Evolutionary conservation across 176 grass and related monocot genomes (phyloP).

Genomic region (Rhynchospora pubera): DNA sequence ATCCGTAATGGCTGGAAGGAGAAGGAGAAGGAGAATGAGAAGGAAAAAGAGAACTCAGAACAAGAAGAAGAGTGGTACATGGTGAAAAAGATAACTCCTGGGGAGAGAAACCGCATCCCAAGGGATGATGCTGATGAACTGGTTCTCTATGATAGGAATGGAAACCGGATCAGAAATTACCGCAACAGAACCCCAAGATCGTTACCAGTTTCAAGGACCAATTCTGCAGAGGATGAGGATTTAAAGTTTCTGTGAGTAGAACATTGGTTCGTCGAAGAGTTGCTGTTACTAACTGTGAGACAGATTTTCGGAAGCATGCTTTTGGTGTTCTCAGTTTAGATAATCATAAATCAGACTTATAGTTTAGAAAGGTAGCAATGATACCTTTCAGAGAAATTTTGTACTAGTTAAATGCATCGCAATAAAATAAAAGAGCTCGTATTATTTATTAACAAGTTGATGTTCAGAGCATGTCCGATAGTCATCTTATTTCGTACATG

Average conservation of each 20-base stretch:
- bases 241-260: neutral
- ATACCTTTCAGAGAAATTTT: neutral
- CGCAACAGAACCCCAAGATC: conserved; percentile 22
- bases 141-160: neutral
- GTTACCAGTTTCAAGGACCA: conserved; percentile 10
- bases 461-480: neutral
- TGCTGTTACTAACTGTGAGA: neutral
- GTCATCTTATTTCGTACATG: neutral
- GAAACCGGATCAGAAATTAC: conserved; percentile 9
- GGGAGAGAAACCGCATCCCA: conserved; percentile 14
- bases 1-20: neutral
- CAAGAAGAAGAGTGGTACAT: conserved; percentile 15
- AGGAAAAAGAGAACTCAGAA: conserved; percentile 1
- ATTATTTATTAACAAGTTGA: neutral
- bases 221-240: conserved; percentile 8
- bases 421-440: neutral
- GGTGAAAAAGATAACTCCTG: conserved; percentile 23
- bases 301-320: neutral
- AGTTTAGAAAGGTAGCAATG: neutral
- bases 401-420: neutral
- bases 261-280: neutral
- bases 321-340: neutral
- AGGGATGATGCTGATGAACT: conserved; percentile 10
- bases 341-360: neutral
- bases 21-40: neutral